A percentile compares a stretch with the other conserved stretches of the same genome.
These are phyloP conservation scores for Scedosporium dehoogii DNA, from an alignment of 2,329 filamentous ascomycete species.

Conservation along the genomic window DNA sequence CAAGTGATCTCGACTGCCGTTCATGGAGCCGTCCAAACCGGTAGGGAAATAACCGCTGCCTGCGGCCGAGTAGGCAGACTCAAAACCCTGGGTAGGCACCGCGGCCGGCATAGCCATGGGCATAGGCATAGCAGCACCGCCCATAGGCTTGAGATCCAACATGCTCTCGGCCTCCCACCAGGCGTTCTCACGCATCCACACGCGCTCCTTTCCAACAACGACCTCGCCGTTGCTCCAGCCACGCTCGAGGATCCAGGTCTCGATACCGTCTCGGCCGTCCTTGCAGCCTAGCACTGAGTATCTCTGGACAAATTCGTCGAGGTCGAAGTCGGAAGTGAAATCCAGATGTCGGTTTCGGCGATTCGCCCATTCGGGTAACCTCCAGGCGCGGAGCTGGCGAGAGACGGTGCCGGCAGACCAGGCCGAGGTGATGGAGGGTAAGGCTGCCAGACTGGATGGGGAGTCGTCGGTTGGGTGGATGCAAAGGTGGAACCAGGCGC, in stretches of 20 bases:
- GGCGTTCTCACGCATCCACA: slow-evolving; percentile 88
- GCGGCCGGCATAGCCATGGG: slow-evolving; percentile 20
- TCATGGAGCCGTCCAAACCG: slow-evolving; percentile 34
- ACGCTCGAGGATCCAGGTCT: slow-evolving; percentile 87
- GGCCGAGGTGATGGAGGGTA: slow-evolving; percentile 63
- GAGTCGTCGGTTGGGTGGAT: slow-evolving; percentile 85
- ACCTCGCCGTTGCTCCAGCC: slow-evolving; percentile 99
- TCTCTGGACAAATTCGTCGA: slow-evolving; percentile 80
- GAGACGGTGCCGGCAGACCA: slow-evolving; percentile 95
- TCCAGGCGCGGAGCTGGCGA: slow-evolving; percentile 84
- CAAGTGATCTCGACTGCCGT: slow-evolving; percentile 65
- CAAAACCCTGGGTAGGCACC: slow-evolving; percentile 36
- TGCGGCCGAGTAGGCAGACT: slow-evolving; percentile 61
- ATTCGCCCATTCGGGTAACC: slow-evolving; percentile 93
- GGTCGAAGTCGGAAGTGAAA: slow-evolving; percentile 93
- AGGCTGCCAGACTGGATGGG: slow-evolving; percentile 62
- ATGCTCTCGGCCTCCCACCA: slow-evolving; percentile 99
- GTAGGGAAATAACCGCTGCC: slow-evolving; percentile 63
- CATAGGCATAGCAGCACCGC: slow-evolving; percentile 27
- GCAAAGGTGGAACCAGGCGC: slow-evolving; percentile 90
- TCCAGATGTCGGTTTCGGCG: slow-evolving; percentile 83
- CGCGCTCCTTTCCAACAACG: slow-evolving; percentile 76
- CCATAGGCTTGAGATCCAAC: slow-evolving; percentile 74
- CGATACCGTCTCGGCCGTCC: slow-evolving; percentile 84
- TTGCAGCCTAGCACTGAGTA: slow-evolving; percentile 78